Conservation (phyloP, 140 eudicot species). For the Eryngium alpinum region DNA sequence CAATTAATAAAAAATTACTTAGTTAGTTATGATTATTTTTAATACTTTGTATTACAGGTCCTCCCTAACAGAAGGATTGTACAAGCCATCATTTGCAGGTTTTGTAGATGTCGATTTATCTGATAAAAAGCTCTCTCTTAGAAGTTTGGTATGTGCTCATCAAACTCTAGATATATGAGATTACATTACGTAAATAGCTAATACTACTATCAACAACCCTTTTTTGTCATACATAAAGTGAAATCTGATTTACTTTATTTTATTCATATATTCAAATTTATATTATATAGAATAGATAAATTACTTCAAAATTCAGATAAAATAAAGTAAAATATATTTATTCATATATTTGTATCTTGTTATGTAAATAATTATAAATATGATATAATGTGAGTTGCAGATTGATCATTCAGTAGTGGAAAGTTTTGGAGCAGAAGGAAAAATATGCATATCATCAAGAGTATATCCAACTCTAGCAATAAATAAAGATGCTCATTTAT, state of each 20-base stretch:
- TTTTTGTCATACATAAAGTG: no score
- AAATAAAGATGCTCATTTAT: slow-evolving; percentile 29
- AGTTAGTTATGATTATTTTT: no score
- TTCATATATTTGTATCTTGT: not conserved
- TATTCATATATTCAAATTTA: no score
- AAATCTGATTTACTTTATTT: no score
- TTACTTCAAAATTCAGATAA: no score
- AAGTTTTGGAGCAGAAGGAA: slow-evolving; percentile 13
- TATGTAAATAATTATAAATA: no score
- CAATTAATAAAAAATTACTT: no score
- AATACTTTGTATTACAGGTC: not conserved
- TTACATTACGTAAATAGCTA: no score
- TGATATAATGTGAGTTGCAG: not conserved
- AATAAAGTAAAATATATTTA: no score
- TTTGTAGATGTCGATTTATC: not conserved
- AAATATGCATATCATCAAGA: slow-evolving; percentile 58
- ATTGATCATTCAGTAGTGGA: slow-evolving; percentile 4
- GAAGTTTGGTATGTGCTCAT: not conserved
- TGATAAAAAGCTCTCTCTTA: not conserved
- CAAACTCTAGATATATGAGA: no score
- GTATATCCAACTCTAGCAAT: slow-evolving; percentile 59
- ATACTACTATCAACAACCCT: no score
- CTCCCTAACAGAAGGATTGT: not conserved
- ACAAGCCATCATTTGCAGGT: slow-evolving; percentile 7
- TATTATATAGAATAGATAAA: no score